These are phyloP conservation scores for Xanthoconium separans DNA, from an alignment of 1,284 basidiomycete genomes.

Conservation along the genomic window DNA sequence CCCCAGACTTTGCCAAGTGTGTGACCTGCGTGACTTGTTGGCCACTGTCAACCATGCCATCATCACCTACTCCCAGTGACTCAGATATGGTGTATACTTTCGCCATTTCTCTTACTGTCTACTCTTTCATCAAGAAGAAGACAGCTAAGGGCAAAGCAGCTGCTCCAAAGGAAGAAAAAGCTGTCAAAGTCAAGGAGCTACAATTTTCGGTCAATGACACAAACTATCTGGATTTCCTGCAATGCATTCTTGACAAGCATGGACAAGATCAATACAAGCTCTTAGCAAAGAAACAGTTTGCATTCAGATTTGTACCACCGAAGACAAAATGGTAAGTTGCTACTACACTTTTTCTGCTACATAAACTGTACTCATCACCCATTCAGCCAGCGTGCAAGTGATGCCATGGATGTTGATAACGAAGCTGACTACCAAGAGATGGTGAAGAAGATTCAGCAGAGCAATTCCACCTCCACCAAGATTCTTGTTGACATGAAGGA, in stretches of 20 bases:
- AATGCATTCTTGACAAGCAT: background rate
- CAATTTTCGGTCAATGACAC: background rate
- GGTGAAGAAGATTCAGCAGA: background rate
- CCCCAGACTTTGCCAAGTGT: background rate
- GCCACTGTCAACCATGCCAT: too few relatives aligned
- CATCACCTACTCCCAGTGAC: background rate
- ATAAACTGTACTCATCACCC: too few relatives aligned
- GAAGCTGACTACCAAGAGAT: background rate
- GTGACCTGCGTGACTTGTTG: too few relatives aligned
- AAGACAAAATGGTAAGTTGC: too few relatives aligned
- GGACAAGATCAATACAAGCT: too few relatives aligned
- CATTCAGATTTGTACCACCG: too few relatives aligned
- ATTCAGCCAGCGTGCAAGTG: background rate
- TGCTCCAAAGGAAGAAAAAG: background rate
- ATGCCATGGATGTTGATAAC: background rate
- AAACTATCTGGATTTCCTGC: background rate
- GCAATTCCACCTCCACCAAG: background rate
- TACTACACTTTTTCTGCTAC: too few relatives aligned
- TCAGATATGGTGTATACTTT: background rate
- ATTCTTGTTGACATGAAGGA: background rate
- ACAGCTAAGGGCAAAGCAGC: background rate
- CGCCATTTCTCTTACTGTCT: background rate
- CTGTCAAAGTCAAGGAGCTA: background rate
- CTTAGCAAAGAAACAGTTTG: background rate
- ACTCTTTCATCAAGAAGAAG: conserved; percentile 2